A percentile compares a stretch with the other conserved stretches of the same genome.
Evolutionary conservation across 2,329 filamentous ascomycete species (phyloP).

Genomic region (Paraconiothyrium sp.): DNA sequence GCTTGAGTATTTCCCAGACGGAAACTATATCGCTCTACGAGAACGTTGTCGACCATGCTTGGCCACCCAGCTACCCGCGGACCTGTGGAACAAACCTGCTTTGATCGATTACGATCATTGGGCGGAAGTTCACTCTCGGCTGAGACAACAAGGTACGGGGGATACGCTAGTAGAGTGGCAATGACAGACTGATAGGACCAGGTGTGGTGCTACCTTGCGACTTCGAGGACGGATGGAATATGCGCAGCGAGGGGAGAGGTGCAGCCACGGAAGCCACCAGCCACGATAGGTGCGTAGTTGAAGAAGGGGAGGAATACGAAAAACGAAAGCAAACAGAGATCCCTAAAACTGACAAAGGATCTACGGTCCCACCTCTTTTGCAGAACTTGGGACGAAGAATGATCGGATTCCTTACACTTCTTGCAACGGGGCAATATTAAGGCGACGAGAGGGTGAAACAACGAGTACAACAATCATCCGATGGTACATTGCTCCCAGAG

Average conservation of each 20-base stretch:
- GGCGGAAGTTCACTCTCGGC: conserved; percentile 11
- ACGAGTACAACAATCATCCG: too few relatives aligned
- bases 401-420: neutral
- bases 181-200: neutral
- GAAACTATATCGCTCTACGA: neutral
- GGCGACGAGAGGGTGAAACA: neutral
- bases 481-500: too few relatives aligned
- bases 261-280: neutral
- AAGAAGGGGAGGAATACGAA: neutral
- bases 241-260: neutral
- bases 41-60: neutral
- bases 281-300: neutral
- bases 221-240: neutral
- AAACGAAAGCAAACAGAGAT: neutral
- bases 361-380: neutral
- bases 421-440: neutral
- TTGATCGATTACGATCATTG: conserved; percentile 27
- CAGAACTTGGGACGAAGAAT: neutral
- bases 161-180: neutral
- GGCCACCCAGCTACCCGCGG: neutral
- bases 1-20: neutral
- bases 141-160: conserved; percentile 14
- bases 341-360: neutral
- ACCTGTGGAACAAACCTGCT: conserved; percentile 6
- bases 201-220: conserved; percentile 2